A percentile compares a stretch with the other conserved stretches of the same genome.
Conservation (phyloP, 2,329 filamentous ascomycete genomes). For the Pestalotiopsis fici region DNA sequence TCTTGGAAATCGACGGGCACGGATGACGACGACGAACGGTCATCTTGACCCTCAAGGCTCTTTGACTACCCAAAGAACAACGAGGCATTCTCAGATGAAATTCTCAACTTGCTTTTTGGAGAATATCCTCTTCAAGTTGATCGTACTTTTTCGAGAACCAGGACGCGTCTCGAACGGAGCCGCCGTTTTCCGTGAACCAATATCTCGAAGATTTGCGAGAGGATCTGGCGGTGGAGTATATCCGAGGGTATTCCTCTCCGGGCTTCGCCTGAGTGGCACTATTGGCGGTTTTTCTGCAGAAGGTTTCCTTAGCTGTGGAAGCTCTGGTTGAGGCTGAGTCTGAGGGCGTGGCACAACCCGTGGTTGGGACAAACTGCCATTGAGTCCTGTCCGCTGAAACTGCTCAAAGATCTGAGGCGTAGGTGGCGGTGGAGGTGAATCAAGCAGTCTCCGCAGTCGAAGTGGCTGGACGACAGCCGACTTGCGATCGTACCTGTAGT, state of each 20-base stretch:
- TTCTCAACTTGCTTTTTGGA: constrained; percentile 33
- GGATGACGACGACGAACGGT: background rate
- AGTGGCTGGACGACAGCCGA: constrained; percentile 7
- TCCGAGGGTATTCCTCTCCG: background rate
- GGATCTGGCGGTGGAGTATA: constrained; percentile 4
- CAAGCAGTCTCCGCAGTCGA: background rate
- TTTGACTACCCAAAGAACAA: background rate
- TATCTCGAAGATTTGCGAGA: constrained; percentile 11
- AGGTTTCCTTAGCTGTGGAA: background rate
- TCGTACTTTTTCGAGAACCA: constrained; percentile 2
- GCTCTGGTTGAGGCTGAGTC: background rate
- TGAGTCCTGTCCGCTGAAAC: background rate
- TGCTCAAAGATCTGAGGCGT: background rate
- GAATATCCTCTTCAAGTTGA: constrained; percentile 20
- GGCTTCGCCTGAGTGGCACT: background rate
- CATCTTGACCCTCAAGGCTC: background rate
- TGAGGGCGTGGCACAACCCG: background rate
- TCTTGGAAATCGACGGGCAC: background rate
- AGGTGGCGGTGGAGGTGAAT: background rate
- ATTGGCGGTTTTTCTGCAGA: constrained; percentile 2
- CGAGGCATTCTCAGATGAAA: background rate
- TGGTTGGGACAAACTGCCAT: background rate
- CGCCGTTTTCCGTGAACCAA: background rate
- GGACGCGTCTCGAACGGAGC: background rate
- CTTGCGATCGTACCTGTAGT: constrained; percentile 6